Evolutionary conservation across 108 stramenopile genomes (phyloP), one percentile per base, ranked within the genome.

Genomic region (Nitzschia putrida): DNA sequence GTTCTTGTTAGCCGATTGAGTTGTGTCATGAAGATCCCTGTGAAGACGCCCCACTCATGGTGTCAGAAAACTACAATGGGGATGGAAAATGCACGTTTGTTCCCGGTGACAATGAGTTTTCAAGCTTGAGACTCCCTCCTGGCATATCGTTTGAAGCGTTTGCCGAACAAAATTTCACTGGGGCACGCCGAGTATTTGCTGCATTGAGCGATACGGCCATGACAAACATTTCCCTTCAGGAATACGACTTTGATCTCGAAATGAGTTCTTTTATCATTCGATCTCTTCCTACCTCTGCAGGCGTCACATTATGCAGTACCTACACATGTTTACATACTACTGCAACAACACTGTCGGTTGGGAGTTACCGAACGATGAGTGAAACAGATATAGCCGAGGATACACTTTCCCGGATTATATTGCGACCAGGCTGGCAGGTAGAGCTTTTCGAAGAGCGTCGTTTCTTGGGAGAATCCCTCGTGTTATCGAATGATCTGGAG

Each of bases 31-130:
- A 59, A 34, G 58, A 59, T 39, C 58, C 58, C 13, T 59, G 58
- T 29, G 58, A 59, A 59, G 58, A 59, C 4, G 58, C 58, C 13
- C 58, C 26, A 4, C 16, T 59, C n/a, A 59, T 59, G 58, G 37
- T 59, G 38, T 59, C 58, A 13, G 38, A 59, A n/a, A 59, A 59
- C n/a, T 59, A 59, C 38, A 59, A 59, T 38, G 58, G 58, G 7
- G 37, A 59, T 29, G 58, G 58, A 1, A 23, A 20, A 13, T 59
- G 58, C 9, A 2, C 58, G 3, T n/a, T 38, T 20, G 38, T 59
- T 18, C 58, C 58, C 11, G 58, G 58, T 11, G 29, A 29, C 29
- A 29, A 59, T 8, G n/a, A 38, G 12, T 25, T 59, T 5, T 59
- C 58, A 13, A 29, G n/a, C 37, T n/a, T 59, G 10, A 25, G 20